phyloP scores from a whole-genome alignment of 768 basidiomycete species.

The Rhodotorula graminis region DNA sequence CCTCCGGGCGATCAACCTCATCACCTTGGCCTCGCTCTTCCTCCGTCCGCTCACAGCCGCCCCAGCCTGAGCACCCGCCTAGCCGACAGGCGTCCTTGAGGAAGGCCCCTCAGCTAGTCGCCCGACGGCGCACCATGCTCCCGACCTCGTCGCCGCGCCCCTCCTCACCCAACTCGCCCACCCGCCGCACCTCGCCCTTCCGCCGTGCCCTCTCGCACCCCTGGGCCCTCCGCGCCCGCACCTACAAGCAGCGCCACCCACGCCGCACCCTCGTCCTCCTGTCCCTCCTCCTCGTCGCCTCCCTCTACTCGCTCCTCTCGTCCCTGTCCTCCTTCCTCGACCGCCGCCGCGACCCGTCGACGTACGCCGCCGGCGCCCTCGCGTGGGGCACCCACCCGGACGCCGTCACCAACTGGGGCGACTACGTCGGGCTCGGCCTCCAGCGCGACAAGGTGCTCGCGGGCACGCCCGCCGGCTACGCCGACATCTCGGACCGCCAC shows the following conservation, averaged over 20 bases:
- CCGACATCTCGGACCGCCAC: slow-evolving; percentile 1
- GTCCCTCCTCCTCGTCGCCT: neutral
- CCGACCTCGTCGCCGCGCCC: neutral
- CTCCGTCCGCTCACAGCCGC: too few species aligned
- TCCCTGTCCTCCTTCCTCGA: neutral
- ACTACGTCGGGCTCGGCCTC: slow-evolving; percentile 15
- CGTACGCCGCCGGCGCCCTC: neutral
- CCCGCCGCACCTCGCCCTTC: neutral
- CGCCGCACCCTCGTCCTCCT: neutral
- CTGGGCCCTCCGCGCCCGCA: neutral
- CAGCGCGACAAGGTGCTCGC: neutral
- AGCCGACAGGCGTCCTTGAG: too few species aligned
- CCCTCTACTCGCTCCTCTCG: neutral
- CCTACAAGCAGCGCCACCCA: neutral
- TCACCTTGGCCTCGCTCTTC: too few species aligned
- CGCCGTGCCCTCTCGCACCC: neutral
- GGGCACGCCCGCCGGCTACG: slow-evolving; percentile 2
- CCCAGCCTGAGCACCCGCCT: too few species aligned
- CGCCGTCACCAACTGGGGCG: slow-evolving; percentile 7
- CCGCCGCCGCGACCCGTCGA: neutral
- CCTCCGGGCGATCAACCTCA: too few species aligned
- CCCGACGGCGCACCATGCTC: too few species aligned
- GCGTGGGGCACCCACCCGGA: slow-evolving; percentile 11
- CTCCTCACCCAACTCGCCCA: neutral
- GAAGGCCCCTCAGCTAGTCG: too few species aligned